phyloP scores from a whole-genome alignment of 768 basidiomycete species.

The Suillus subluteus region DNA sequence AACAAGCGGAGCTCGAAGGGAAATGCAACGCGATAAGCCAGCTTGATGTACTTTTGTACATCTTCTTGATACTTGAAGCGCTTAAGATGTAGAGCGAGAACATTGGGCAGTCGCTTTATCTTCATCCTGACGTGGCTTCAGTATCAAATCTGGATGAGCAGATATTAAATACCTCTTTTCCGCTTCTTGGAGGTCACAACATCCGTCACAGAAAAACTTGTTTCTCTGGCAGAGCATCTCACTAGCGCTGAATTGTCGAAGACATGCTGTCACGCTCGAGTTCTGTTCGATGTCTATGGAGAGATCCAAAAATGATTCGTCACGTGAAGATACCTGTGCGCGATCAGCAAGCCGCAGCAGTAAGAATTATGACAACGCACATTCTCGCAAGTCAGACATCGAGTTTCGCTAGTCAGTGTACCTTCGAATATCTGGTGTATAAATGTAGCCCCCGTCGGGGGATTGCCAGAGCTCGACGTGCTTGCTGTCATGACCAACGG shows the following conservation, averaged over 20 bases:
- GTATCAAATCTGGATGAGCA: slow-evolving; percentile 2
- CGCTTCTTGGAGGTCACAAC: slow-evolving; percentile 96
- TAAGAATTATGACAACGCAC: slow-evolving; percentile 48
- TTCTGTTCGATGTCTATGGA: slow-evolving; percentile 99
- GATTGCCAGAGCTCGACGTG: slow-evolving; percentile 49
- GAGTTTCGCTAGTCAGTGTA: slow-evolving; percentile 92
- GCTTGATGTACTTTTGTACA: slow-evolving; percentile 87
- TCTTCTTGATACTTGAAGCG: slow-evolving; percentile 99
- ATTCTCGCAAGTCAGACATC: slow-evolving; percentile 97
- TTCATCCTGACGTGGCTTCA: slow-evolving; percentile 76
- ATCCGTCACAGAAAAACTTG: slow-evolving; percentile 98
- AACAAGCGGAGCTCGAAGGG: slow-evolving; percentile 93
- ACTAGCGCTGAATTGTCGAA: slow-evolving; percentile 94
- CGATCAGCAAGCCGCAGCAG: slow-evolving; percentile 18
- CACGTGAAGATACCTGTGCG: slow-evolving; percentile 83
- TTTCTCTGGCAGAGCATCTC: slow-evolving; percentile 99
- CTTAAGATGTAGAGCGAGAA: slow-evolving; percentile 95
- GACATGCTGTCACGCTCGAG: slow-evolving; percentile 93
- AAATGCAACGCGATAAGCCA: slow-evolving; percentile 96
- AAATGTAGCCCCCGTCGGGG: slow-evolving; percentile 66
- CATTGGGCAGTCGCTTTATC: slow-evolving; percentile 93
- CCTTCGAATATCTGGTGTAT: slow-evolving; percentile 96
- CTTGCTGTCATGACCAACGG: slow-evolving; percentile 44
- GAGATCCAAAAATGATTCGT: slow-evolving; percentile 97
- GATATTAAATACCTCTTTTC: slow-evolving; percentile 78